phyloP scores from a whole-genome alignment of 495 filamentous ascomycete genomes.

The Aspergillus taichungensis region DNA sequence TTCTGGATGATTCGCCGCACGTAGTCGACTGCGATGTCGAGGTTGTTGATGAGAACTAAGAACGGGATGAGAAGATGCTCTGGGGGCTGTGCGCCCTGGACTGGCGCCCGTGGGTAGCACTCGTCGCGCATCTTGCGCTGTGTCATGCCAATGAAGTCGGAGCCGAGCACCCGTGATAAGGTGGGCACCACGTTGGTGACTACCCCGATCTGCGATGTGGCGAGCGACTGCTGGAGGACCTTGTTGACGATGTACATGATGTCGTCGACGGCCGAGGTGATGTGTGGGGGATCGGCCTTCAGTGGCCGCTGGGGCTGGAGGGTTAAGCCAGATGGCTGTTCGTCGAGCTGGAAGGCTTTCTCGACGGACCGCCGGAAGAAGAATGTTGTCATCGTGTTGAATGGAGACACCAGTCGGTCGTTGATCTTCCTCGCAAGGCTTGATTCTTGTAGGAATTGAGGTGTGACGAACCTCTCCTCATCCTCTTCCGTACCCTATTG shows the following conservation, averaged over 20 bases:
- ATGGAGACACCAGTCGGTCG: conserved; percentile 62
- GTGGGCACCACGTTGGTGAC: conserved; percentile 69
- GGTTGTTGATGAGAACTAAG: conserved; percentile 88
- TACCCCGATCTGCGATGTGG: conserved; percentile 71
- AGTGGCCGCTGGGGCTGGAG: conserved; percentile 61
- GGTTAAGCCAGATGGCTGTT: conserved; percentile 71
- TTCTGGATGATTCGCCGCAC: conserved; percentile 72
- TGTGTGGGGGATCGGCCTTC: conserved; percentile 69
- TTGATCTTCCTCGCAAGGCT: conserved; percentile 66
- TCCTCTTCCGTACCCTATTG: conserved; percentile 17
- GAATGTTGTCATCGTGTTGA: conserved; percentile 84
- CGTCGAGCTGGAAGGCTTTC: conserved; percentile 97
- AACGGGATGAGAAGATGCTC: conserved; percentile 80
- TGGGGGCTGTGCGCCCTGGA: conserved; percentile 69
- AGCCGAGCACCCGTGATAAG: conserved; percentile 75
- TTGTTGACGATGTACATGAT: conserved; percentile 99
- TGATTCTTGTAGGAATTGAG: conserved; percentile 64
- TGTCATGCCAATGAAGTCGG: conserved; percentile 94
- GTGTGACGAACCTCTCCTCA: conserved; percentile 37
- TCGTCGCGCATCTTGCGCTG: conserved; percentile 97
- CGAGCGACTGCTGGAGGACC: conserved; percentile 73
- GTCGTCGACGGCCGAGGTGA: conserved; percentile 93
- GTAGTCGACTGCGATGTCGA: conserved; percentile 86
- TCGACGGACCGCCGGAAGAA: conserved; percentile 94
- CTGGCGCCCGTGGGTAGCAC: conserved; percentile 66